These are phyloP conservation scores for Psidium friedrichsthalianum DNA, from an alignment of 345 rosid species.

Conservation along the genomic window DNA sequence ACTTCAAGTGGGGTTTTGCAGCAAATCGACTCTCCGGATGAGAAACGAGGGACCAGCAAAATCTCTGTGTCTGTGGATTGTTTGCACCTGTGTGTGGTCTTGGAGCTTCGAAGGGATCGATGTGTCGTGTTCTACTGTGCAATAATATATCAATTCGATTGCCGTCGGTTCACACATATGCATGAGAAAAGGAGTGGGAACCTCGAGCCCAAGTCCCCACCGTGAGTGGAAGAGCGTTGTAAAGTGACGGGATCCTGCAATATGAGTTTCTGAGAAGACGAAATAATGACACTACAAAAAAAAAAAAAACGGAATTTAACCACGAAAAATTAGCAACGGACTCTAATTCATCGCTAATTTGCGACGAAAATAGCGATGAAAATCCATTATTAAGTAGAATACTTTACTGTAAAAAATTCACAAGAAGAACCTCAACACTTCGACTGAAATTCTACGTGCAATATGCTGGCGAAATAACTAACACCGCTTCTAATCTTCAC, in stretches of 20 bases:
- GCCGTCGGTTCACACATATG: background rate
- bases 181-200: background rate
- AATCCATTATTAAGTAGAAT: background rate
- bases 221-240: background rate
- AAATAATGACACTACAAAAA: no score
- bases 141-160: background rate
- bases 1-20: background rate
- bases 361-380: accelerated
- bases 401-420: background rate
- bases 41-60: background rate
- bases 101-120: background rate
- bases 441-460: background rate
- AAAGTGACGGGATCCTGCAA: background rate
- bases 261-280: background rate
- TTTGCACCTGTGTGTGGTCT: background rate
- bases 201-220: background rate
- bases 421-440: background rate
- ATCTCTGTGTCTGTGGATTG: background rate
- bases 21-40: background rate
- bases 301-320: no score
- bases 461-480: background rate
- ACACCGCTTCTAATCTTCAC: background rate
- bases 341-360: no score
- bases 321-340: no score
- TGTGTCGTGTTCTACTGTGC: background rate